Percentiles rank a stretch among this genome's conserved stretches.
phyloP scores from a whole-genome alignment of 306 rosid species.

The Rosa chinensis region DNA sequence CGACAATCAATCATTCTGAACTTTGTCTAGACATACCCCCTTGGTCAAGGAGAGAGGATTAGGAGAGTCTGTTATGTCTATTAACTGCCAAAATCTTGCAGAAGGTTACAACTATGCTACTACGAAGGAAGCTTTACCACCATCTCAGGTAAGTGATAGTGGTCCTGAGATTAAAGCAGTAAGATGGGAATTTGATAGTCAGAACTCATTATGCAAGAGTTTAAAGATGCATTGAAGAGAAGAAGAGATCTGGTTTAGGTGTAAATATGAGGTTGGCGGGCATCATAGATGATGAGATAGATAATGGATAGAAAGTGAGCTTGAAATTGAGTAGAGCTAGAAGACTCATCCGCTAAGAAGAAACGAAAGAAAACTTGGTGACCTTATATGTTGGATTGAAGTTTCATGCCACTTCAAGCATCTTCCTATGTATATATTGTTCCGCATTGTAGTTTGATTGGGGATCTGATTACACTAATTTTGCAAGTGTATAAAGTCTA shows the following conservation, averaged over 20 bases:
- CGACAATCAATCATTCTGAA: slow-evolving; percentile 15
- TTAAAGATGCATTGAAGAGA: slow-evolving; percentile 25
- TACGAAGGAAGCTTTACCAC: slow-evolving; percentile 25
- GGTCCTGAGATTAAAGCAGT: slow-evolving; percentile 16
- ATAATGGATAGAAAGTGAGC: slow-evolving; percentile 42
- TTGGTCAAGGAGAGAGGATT: slow-evolving; percentile 16
- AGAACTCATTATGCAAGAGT: slow-evolving; percentile 27
- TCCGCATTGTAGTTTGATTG: neutral
- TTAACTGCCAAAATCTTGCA: neutral
- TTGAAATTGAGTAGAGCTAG: slow-evolving; percentile 40
- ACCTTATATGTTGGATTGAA: neutral
- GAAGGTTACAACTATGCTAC: slow-evolving; percentile 6
- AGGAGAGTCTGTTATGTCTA: slow-evolving; percentile 8
- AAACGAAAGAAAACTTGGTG: slow-evolving; percentile 23
- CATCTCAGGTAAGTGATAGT: slow-evolving; percentile 19
- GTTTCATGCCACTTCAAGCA: slow-evolving; percentile 17
- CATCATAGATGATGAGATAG: slow-evolving; percentile 23
- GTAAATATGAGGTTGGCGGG: slow-evolving; percentile 19
- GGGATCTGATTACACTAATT: no score
- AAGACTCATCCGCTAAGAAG: slow-evolving; percentile 14
- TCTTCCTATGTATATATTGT: slow-evolving; percentile 13
- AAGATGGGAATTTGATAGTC: slow-evolving; percentile 23
- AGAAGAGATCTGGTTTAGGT: slow-evolving; percentile 23
- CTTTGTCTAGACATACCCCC: slow-evolving; percentile 17
- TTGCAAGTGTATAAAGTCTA: neutral